Base-by-base conservation (phyloP, 2,329 filamentous ascomycete species). In the Penicillium paneum region DNA sequence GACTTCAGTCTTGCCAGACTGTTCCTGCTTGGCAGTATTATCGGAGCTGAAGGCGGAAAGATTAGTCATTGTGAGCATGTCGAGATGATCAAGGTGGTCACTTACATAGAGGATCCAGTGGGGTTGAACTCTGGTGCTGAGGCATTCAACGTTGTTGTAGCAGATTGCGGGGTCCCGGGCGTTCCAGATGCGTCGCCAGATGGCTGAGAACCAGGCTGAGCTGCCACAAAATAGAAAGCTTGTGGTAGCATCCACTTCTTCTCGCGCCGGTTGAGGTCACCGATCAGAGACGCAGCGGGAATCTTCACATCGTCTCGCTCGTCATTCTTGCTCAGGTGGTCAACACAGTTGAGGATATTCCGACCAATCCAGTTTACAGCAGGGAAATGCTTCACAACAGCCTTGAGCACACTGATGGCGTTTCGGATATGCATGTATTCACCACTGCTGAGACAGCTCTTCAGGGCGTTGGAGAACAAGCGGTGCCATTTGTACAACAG, bases 401-500 rank as follows among this genome's bases (percentile, higher is more conserved):
- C 82, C 69, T 94, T 95, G 55, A 99, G 79, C 4, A 97, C 81
- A 54, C 89, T 94, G 62, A 97, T 95, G 41, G 91, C 91, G 70
- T 99, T 99, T 52, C 93, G 87, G 69, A 97, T 96, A 71, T 97
- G 92, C 88, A 97, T 97, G 83, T 94, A 99, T 73, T 97, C 93
- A 31, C 84, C 86, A 28, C 88, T 87, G 17, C 85, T 84, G 43
- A 99, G 80, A 69, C 93, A 97, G 35, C 83, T 82, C 69, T 91
- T 92, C 51, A 99, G 78, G 2, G 93, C 90, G 46, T 79, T 83
- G 64, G 88, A 89, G 40, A 99, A 77, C 59, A 89, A 85, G 64
- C 88, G 86, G 72, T 99, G 95, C 91, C 93, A 97, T 64, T 90
- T 89, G 78, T 89, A 94, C 31, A 97, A 79, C 49, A 95, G 77